These are phyloP conservation scores for Saccharomyces hybrid DNA, from an alignment of 1,139 yeast genomes.

Conservation along the genomic window DNA sequence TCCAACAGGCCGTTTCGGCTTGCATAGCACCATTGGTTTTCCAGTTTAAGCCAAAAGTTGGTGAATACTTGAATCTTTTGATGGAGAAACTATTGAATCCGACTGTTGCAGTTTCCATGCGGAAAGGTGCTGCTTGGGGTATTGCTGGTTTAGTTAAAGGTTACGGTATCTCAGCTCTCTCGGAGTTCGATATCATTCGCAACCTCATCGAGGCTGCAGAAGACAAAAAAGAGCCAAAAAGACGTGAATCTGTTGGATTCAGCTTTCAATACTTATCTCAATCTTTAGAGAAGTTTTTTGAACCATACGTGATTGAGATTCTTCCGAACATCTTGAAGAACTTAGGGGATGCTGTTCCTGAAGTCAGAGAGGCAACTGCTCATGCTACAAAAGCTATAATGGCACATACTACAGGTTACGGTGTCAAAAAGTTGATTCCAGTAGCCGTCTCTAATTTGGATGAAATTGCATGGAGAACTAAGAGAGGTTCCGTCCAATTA, in stretches of 20 bases:
- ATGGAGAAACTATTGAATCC: constrained; percentile 50
- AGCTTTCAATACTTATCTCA: constrained; percentile 80
- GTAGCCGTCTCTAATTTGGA: constrained; percentile 79
- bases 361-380: constrained; percentile 85
- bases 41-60: constrained; percentile 44
- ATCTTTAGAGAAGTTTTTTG: constrained; percentile 68
- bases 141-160: constrained; percentile 91
- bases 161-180: constrained; percentile 68
- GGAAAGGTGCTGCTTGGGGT: constrained; percentile 96
- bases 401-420: constrained; percentile 87
- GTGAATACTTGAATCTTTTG: constrained; percentile 48
- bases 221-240: constrained; percentile 65
- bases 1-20: constrained; percentile 78
- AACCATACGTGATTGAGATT: constrained; percentile 87
- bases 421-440: constrained; percentile 87
- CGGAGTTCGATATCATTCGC: constrained; percentile 71
- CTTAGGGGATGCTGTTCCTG: constrained; percentile 77
- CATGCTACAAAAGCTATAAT: constrained; percentile 81
- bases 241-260: constrained; percentile 84
- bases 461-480: constrained; percentile 92
- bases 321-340: constrained; percentile 73
- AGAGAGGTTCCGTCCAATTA: constrained; percentile 92
- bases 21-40: constrained; percentile 78
- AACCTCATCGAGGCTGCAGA: constrained; percentile 79
- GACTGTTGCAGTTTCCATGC: constrained; percentile 44